phyloP scores from a whole-genome alignment of 1,284 basidiomycete genomes.

The Ganoderma sinense region DNA sequence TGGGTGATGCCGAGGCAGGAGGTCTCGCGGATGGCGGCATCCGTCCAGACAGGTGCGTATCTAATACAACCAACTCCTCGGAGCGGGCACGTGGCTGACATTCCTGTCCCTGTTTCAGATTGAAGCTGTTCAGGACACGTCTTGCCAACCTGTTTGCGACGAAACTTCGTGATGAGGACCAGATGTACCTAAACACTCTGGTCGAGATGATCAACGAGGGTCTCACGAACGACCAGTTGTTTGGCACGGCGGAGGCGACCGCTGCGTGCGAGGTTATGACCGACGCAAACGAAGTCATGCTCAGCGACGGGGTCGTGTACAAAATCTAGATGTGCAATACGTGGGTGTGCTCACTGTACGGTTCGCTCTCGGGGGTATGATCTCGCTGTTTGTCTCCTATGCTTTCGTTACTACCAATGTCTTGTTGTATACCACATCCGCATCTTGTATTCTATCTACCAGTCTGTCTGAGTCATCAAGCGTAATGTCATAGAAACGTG shows the following conservation, averaged over 20 bases:
- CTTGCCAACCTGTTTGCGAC: constrained; percentile 77
- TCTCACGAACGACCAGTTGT: constrained; percentile 71
- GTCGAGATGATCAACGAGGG: constrained; percentile 85
- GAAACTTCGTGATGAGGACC: constrained; percentile 77
- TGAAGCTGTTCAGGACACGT: constrained; percentile 80
- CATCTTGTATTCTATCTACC: constrained; percentile 3
- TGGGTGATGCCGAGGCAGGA: constrained; percentile 55
- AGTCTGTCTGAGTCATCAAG: not conserved
- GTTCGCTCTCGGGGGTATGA: constrained; percentile 2
- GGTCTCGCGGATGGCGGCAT: constrained; percentile 51
- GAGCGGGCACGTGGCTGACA: not conserved
- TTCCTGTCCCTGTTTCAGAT: constrained; percentile 46
- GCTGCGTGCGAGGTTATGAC: constrained; percentile 82
- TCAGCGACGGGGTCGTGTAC: constrained; percentile 83
- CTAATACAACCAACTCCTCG: too few relatives aligned
- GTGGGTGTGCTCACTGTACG: not conserved
- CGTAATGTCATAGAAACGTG: not conserved
- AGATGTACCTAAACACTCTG: constrained; percentile 75
- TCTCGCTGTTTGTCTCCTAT: not conserved
- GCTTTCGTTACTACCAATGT: constrained; percentile 1
- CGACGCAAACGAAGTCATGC: constrained; percentile 88
- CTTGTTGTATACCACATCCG: constrained; percentile 6
- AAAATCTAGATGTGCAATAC: constrained; percentile 53
- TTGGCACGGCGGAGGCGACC: constrained; percentile 83
- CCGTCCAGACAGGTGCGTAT: constrained; percentile 62